Percentiles rank a stretch among this genome's conserved stretches.
phyloP scores from a whole-genome alignment of 2,329 filamentous ascomycete genomes.

The Tolypocladium guangdongense region DNA sequence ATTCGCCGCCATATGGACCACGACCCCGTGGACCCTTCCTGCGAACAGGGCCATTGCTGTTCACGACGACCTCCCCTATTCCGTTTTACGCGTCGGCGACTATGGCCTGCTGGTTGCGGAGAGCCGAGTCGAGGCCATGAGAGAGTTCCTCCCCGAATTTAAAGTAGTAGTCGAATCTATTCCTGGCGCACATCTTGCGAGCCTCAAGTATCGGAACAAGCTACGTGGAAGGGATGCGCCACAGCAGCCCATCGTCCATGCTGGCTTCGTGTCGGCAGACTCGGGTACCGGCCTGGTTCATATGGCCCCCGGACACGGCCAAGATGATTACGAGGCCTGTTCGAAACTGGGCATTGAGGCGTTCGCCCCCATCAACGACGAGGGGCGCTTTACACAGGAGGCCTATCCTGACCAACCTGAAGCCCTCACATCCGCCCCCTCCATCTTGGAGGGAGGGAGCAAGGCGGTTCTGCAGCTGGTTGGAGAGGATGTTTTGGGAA shows the following conservation, averaged over 20 bases:
- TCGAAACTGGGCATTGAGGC: conserved; percentile 57
- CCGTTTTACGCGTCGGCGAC: conserved; percentile 45
- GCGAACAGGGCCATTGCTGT: conserved; percentile 87
- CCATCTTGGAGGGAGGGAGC: conserved; percentile 61
- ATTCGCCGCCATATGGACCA: conserved; percentile 93
- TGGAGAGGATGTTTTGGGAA: conserved; percentile 51
- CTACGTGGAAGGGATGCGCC: conserved; percentile 49
- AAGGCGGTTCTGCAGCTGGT: conserved; percentile 60
- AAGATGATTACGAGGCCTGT: conserved; percentile 89
- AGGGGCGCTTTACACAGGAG: conserved; percentile 69
- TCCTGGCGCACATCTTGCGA: conserved; percentile 52
- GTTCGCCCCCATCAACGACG: conserved; percentile 73
- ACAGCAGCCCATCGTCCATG: conserved; percentile 63
- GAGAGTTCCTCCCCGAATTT: conserved; percentile 37
- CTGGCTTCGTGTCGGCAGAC: conserved; percentile 77
- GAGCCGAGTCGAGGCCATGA: conserved; percentile 53
- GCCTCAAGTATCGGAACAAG: conserved; percentile 58
- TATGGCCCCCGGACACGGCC: conserved; percentile 85
- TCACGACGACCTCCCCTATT: conserved; percentile 63
- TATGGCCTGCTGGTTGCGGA: conserved; percentile 62
- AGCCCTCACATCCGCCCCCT: conserved; percentile 53
- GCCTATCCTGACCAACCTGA: conserved; percentile 62
- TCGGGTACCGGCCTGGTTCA: conserved; percentile 97
- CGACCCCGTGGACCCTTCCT: conserved; percentile 93
- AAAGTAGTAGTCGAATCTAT: conserved; percentile 45